These are phyloP conservation scores for Boletellus emodensis DNA, from an alignment of 768 basidiomycete species.

Conservation along the genomic window DNA sequence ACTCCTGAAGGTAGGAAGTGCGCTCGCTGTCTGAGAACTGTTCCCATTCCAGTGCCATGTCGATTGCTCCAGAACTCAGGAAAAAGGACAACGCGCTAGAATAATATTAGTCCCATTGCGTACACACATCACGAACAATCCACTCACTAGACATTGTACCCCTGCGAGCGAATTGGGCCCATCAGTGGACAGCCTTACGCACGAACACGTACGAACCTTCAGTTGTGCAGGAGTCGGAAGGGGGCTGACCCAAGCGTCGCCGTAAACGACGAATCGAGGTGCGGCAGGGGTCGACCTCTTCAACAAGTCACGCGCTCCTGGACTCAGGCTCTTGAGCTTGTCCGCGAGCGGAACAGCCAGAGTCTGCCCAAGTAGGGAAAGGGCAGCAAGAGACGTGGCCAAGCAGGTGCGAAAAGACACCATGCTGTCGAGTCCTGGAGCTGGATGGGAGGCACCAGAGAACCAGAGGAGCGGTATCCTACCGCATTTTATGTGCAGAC, in stretches of 20 bases:
- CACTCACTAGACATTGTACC: slow-evolving; percentile 31
- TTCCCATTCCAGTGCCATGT: slow-evolving; percentile 43
- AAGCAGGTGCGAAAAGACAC: neutral
- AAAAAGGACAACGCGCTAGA: slow-evolving; percentile 38
- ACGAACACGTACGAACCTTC: slow-evolving; percentile 26
- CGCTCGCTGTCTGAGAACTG: slow-evolving; percentile 35
- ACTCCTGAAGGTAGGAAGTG: slow-evolving; percentile 40
- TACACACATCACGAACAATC: neutral
- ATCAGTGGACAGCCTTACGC: neutral
- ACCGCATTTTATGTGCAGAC: too few relatives aligned
- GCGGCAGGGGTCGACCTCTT: slow-evolving; percentile 32
- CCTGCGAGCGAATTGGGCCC: slow-evolving; percentile 10
- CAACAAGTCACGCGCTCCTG: slow-evolving; percentile 16
- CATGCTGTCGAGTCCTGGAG: neutral
- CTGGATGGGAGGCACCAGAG: too few relatives aligned
- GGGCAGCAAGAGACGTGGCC: neutral
- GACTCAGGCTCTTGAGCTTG: slow-evolving; percentile 16
- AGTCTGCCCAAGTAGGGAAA: slow-evolving; percentile 6
- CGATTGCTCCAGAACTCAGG: slow-evolving; percentile 36
- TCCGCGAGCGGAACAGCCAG: slow-evolving; percentile 12
- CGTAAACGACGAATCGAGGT: slow-evolving; percentile 45
- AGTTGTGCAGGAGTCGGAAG: slow-evolving; percentile 41
- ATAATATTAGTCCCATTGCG: neutral
- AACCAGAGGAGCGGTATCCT: too few relatives aligned
- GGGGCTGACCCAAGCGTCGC: slow-evolving; percentile 39